Conservation (phyloP, 345 rosid species). For the Boechera divaricarpa region DNA sequence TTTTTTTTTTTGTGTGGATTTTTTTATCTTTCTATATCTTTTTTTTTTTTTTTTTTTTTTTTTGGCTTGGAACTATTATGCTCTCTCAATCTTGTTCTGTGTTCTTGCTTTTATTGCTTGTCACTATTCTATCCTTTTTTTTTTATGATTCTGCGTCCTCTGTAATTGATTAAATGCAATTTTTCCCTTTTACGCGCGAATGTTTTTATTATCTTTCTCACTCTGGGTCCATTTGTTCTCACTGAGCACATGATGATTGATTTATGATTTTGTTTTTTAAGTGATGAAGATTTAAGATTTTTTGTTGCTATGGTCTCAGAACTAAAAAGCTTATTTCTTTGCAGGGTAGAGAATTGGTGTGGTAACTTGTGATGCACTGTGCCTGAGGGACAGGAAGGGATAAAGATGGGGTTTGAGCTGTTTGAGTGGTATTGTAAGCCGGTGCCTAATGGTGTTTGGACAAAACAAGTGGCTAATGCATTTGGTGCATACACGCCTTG, state of each 20-base stretch:
- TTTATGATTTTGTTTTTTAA: not conserved
- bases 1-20: too few relatives aligned
- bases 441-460: slow-evolving; percentile 77
- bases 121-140: not conserved
- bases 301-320: not conserved
- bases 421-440: slow-evolving; percentile 90
- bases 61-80: not conserved
- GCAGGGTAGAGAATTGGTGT: slow-evolving; percentile 23
- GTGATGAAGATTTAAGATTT: not conserved
- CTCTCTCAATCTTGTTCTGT: slow-evolving; percentile 2
- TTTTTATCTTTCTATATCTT: too few relatives aligned
- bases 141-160: slow-evolving; percentile 3
- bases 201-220: slow-evolving; percentile 13
- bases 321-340: slow-evolving; percentile 8
- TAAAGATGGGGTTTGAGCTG: slow-evolving; percentile 66
- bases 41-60: not conserved
- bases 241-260: slow-evolving; percentile 4
- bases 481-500: slow-evolving; percentile 97
- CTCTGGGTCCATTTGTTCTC: slow-evolving; percentile 35
- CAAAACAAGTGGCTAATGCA: slow-evolving; percentile 79
- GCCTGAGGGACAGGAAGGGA: not conserved
- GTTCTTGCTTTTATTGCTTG: slow-evolving; percentile 31
- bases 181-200: slow-evolving; percentile 22
- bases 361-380: slow-evolving; percentile 32
- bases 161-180: slow-evolving; percentile 12